phyloP scores from a whole-genome alignment of 2,329 filamentous ascomycete species.

The Fusarium fracticaudum region DNA sequence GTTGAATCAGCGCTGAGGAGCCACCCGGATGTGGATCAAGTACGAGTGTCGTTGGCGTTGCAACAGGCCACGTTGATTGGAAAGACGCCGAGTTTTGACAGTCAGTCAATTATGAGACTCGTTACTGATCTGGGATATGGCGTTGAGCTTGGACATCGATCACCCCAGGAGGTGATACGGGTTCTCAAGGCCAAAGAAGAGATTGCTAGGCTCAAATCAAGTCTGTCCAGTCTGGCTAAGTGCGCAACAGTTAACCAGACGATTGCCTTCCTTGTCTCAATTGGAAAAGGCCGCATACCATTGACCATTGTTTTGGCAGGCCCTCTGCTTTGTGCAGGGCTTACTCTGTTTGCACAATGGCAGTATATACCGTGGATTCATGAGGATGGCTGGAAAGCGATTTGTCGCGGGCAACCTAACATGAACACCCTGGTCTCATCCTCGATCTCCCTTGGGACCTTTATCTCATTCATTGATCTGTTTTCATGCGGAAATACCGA shows the following conservation, averaged over 20 bases:
- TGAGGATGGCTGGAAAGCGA: background rate
- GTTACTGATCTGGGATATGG: background rate
- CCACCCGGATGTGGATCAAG: background rate
- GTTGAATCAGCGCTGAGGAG: background rate
- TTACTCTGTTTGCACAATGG: background rate
- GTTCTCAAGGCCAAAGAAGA: background rate
- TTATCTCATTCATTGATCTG: background rate
- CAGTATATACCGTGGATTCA: background rate
- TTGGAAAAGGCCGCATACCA: background rate
- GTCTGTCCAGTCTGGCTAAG: background rate
- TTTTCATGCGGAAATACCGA: background rate
- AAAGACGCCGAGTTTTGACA: background rate
- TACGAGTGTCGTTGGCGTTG: background rate
- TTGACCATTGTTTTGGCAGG: background rate
- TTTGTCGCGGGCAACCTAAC: background rate
- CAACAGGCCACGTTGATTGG: background rate
- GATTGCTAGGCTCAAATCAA: background rate
- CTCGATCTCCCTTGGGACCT: background rate
- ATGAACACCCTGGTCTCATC: background rate
- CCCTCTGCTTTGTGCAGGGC: background rate
- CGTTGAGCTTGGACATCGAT: background rate
- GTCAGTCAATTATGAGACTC: background rate
- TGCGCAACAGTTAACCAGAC: background rate
- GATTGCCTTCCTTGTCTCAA: rapidly evolving
- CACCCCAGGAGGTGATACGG: background rate